Base-by-base conservation (phyloP, 2,329 filamentous ascomycete species). In the Pseudohalonectria lignicola region DNA sequence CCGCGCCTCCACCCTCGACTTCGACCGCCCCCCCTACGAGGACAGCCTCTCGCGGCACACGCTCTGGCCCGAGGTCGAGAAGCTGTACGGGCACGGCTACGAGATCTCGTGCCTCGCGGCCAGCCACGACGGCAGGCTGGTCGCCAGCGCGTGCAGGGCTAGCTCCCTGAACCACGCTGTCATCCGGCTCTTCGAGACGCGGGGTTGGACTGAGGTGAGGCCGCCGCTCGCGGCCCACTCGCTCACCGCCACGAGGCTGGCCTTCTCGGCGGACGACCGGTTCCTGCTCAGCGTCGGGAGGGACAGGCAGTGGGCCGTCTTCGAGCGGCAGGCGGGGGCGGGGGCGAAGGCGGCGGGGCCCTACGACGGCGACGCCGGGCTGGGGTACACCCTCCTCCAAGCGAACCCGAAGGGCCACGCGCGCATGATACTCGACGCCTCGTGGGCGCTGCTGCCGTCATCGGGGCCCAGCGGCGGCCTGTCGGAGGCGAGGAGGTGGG, bases 61-160 rank as follows among this genome's bases (percentile, higher is more conserved):
- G 0, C 76, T 98, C 23, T 98, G 88, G 87, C 92, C 92, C 3
- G 92, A 98, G 55, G 77, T 77, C 6, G 92, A 98, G 59, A 98
- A 98, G 63, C 73, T 98, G 2, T 98, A 98, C 60, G 92, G 92
- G 2, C 92, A 98, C 60, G 92, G 92, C 21, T 95, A 95, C 61
- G 92, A 98, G 59, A 90, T 98, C 36, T 94, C 86, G 2, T 83
- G 86, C 28, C 75, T 94, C 13, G 84, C 88, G 10, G 74, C 81
- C 7, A 86, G 78, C 51, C 74, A 84, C 52, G 79, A 87, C 49
- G 82, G 83, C 11, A 66, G 60, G 4, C 59, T 95, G 17, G 71
- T 98, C 12, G 92, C 92, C 23, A 95, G 88, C 38, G 87, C 92
- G 2, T 98, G 92, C 64, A 86, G 84, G 52, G 92, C 92, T 15